Conservation (phyloP, 352 stramenopile genomes). For the Aphanomyces invadans region DNA sequence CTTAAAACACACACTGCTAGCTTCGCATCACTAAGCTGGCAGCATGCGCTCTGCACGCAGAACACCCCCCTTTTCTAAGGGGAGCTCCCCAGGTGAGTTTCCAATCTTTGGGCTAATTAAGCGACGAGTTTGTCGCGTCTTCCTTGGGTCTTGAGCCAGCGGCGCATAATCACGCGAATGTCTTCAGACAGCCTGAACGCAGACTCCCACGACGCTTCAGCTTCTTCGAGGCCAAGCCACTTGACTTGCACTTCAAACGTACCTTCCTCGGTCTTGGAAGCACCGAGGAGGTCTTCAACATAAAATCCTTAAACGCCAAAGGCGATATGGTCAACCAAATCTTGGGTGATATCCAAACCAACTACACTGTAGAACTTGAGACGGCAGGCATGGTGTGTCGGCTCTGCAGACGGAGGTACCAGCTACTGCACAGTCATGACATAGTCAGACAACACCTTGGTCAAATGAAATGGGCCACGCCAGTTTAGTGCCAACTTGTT, state of each 20-base stretch:
- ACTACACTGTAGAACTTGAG: slow-evolving; percentile 5
- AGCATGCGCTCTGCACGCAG: no score
- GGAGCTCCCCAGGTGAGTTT: slow-evolving; percentile 4
- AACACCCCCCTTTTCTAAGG: slow-evolving; percentile 13
- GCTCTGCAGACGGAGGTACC: background rate
- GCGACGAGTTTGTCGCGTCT: background rate
- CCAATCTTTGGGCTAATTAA: background rate
- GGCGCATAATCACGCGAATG: slow-evolving; percentile 6
- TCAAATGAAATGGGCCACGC: slow-evolving; percentile 3
- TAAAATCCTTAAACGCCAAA: slow-evolving; percentile 17
- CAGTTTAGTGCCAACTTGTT: slow-evolving; percentile 21
- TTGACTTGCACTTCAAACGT: slow-evolving; percentile 18
- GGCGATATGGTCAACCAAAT: slow-evolving; percentile 1
- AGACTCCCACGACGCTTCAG: slow-evolving; percentile 11
- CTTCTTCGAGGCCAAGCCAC: slow-evolving; percentile 9
- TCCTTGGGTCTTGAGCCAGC: slow-evolving; percentile 12
- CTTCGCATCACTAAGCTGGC: no score
- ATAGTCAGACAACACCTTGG: slow-evolving; percentile 10
- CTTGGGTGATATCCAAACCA: slow-evolving; percentile 4
- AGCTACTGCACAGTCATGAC: slow-evolving; percentile 18
- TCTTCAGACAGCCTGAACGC: slow-evolving; percentile 12
- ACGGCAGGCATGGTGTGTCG: slow-evolving; percentile 13
- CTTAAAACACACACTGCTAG: no score
- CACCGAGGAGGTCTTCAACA: slow-evolving; percentile 6
- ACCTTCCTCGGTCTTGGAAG: slow-evolving; percentile 1